phyloP scores from a whole-genome alignment of 2,329 filamentous ascomycete species.

The Alternaria atra region DNA sequence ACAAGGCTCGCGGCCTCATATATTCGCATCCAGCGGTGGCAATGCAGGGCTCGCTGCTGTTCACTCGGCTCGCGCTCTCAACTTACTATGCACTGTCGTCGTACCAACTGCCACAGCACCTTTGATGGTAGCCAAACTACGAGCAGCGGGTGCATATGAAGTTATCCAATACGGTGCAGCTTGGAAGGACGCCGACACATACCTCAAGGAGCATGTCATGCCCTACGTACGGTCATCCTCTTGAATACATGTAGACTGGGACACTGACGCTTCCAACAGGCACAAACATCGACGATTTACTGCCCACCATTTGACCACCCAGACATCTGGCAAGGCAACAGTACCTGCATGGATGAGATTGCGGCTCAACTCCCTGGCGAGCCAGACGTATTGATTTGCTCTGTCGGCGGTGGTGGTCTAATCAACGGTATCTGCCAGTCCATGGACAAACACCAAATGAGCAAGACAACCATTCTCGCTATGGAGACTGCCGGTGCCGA shows the following conservation, averaged over 20 bases:
- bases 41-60: slow-evolving; percentile 87
- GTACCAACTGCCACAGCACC: slow-evolving; percentile 72
- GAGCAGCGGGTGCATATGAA: slow-evolving; percentile 70
- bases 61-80: slow-evolving; percentile 71
- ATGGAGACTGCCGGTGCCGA: slow-evolving; percentile 81
- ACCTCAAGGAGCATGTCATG: slow-evolving; percentile 69
- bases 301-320: slow-evolving; percentile 75
- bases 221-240: slow-evolving; percentile 37
- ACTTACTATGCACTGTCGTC: slow-evolving; percentile 76
- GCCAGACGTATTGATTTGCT: slow-evolving; percentile 77
- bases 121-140: slow-evolving; percentile 76
- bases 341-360: slow-evolving; percentile 66
- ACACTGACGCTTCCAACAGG: slow-evolving; percentile 40
- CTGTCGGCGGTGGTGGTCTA: slow-evolving; percentile 81
- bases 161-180: slow-evolving; percentile 74
- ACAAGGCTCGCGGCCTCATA: slow-evolving; percentile 61
- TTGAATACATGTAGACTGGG: too few species aligned
- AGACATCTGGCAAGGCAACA: slow-evolving; percentile 72
- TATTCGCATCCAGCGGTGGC: slow-evolving; percentile 82
- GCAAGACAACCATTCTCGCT: slow-evolving; percentile 65
- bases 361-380: slow-evolving; percentile 52
- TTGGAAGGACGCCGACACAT: slow-evolving; percentile 74
- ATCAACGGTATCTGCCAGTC: slow-evolving; percentile 79
- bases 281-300: slow-evolving; percentile 60
- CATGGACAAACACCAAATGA: slow-evolving; percentile 59